These are phyloP conservation scores for Zea mays DNA, from an alignment of 176 grass and related monocot species.

Conservation along the genomic window DNA sequence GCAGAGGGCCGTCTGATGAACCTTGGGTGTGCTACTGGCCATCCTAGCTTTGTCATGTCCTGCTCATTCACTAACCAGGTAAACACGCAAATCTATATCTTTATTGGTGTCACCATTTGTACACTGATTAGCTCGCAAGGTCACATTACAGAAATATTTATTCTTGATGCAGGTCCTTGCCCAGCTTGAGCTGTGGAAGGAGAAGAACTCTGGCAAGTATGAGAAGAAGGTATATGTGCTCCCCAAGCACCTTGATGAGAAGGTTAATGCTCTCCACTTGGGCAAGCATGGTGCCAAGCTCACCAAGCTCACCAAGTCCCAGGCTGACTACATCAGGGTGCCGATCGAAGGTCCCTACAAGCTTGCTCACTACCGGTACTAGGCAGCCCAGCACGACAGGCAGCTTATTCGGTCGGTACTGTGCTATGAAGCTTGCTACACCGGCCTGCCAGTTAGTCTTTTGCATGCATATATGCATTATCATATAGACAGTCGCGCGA, in stretches of 20 bases:
- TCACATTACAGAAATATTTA: neutral
- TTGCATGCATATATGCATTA: conserved; percentile 1
- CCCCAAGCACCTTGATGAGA: conserved; percentile 92
- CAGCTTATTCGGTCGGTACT: conserved; percentile 1
- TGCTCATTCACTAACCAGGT: conserved; percentile 99
- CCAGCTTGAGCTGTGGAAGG: conserved; percentile 92
- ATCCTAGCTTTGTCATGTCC: conserved; percentile 99
- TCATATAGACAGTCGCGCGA: neutral
- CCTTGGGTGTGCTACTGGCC: conserved; percentile 87
- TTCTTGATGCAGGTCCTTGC: conserved; percentile 72
- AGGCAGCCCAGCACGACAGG: conserved; percentile 17
- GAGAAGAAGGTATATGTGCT: conserved; percentile 97
- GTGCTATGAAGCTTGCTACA: neutral
- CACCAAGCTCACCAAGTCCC: conserved; percentile 58
- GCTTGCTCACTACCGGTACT: conserved; percentile 79
- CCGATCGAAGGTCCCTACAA: conserved; percentile 83
- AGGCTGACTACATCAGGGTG: conserved; percentile 81
- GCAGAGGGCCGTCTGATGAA: conserved; percentile 98
- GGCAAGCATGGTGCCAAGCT: conserved; percentile 85
- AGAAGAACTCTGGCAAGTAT: conserved; percentile 80
- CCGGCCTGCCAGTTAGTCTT: neutral
- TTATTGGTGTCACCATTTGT: neutral
- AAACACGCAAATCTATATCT: neutral
- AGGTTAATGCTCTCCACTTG: conserved; percentile 88
- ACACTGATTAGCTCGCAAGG: neutral